A percentile compares a stretch with the other conserved stretches of the same genome.
phyloP scores from a whole-genome alignment of 2,329 filamentous ascomycete species.

The Apiospora saccharicola region DNA sequence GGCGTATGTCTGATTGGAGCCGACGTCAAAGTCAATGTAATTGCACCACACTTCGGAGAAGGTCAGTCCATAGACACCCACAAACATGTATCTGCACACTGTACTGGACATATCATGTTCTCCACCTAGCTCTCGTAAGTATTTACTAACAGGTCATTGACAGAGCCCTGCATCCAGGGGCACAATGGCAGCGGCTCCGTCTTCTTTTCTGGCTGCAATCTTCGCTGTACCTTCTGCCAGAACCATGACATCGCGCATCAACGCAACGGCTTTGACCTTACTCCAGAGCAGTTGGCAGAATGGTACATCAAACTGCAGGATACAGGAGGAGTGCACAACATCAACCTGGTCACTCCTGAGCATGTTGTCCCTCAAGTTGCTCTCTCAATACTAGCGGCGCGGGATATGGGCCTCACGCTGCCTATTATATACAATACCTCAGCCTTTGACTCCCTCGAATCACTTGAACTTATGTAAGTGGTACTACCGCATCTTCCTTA shows the following conservation, averaged over 20 bases:
- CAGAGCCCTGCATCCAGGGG: conserved; percentile 82
- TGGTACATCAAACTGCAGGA: conserved; percentile 87
- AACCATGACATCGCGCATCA: conserved; percentile 86
- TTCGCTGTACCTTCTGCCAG: conserved; percentile 80
- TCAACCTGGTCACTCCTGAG: conserved; percentile 87
- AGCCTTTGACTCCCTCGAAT: conserved; percentile 78
- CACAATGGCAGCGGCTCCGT: conserved; percentile 82
- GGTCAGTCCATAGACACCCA: conserved; percentile 50
- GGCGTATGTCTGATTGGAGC: conserved; percentile 81
- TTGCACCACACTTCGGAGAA: conserved; percentile 87
- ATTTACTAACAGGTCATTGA: background rate
- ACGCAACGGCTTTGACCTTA: conserved; percentile 80
- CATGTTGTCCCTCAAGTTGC: conserved; percentile 87
- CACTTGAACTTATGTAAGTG: conserved; percentile 67
- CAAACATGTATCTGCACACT: background rate
- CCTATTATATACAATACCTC: conserved; percentile 89
- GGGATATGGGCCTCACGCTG: conserved; percentile 71
- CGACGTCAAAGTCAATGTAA: conserved; percentile 80
- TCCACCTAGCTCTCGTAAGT: background rate
- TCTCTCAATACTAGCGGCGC: conserved; percentile 76
- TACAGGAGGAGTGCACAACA: conserved; percentile 83
- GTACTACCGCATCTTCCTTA: background rate
- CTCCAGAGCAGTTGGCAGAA: conserved; percentile 78
- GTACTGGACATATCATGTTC: background rate
- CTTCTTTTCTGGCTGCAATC: conserved; percentile 79